Evolutionary conservation across 495 filamentous ascomycete species (phyloP).

Genomic region (Rhypophila decipiens): DNA sequence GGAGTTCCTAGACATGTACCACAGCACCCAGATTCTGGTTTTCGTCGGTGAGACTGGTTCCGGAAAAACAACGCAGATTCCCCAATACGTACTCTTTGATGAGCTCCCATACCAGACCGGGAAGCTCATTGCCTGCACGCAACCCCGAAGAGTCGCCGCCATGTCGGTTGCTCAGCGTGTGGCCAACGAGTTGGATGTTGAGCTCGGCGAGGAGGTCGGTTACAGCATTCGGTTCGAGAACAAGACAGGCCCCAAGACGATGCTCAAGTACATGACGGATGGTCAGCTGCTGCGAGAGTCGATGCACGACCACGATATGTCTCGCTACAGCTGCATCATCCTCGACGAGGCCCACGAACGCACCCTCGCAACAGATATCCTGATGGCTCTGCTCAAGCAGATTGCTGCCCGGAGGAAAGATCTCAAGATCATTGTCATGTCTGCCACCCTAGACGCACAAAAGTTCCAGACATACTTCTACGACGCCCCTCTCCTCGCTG

Average conservation of each 20-base stretch:
- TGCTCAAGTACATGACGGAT: conserved; percentile 99
- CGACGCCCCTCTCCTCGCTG: conserved; percentile 84
- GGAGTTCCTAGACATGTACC: conserved; percentile 89
- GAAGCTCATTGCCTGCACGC: conserved; percentile 95
- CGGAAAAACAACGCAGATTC: conserved; percentile 98
- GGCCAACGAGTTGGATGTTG: conserved; percentile 91
- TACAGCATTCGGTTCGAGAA: conserved; percentile 99
- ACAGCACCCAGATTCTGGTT: conserved; percentile 88
- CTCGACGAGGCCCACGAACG: conserved; percentile 97
- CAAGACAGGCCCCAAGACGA: conserved; percentile 80
- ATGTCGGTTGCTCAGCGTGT: conserved; percentile 99
- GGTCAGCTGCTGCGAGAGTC: conserved; percentile 98
- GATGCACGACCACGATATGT: conserved; percentile 91
- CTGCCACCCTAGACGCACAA: conserved; percentile 90
- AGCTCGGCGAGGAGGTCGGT: conserved; percentile 89
- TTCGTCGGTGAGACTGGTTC: conserved; percentile 99
- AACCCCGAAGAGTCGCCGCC: conserved; percentile 94
- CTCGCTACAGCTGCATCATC: conserved; percentile 94
- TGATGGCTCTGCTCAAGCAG: conserved; percentile 92
- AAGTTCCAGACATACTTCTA: conserved; percentile 99
- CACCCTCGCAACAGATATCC: conserved; percentile 88
- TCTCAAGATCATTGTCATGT: conserved; percentile 98
- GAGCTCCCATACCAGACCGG: conserved; percentile 78
- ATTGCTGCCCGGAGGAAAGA: conserved; percentile 72
- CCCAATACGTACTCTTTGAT: conserved; percentile 95